phyloP scores from a whole-genome alignment of 768 basidiomycete genomes.

The Leccinellum albellum region DNA sequence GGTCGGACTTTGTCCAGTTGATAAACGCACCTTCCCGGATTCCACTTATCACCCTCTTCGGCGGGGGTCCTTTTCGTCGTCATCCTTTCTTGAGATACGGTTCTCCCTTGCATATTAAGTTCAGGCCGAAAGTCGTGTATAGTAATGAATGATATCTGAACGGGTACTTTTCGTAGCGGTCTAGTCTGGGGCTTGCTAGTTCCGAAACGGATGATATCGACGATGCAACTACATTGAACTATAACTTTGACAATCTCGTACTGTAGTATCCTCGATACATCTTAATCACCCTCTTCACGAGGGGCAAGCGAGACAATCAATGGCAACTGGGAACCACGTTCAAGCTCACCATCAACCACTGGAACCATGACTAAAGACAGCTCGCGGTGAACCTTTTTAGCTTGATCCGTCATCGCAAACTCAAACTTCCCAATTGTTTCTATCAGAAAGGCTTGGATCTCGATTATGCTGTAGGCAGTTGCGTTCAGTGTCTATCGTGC shows the following conservation, averaged over 20 bases:
- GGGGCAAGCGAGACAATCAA: constrained; percentile 6
- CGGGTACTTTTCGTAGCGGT: neutral
- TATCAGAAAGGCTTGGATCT: constrained; percentile 10
- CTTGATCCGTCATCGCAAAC: constrained; percentile 28
- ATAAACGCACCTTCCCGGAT: neutral
- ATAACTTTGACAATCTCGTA: neutral
- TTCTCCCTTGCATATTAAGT: neutral
- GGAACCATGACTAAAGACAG: constrained; percentile 31
- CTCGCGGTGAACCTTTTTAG: constrained; percentile 25
- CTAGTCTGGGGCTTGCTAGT: neutral
- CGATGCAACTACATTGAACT: neutral
- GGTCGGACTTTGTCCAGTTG: neutral
- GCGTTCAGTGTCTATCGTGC: neutral
- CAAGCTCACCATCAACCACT: constrained; percentile 29
- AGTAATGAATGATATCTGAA: neutral
- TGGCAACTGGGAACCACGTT: constrained; percentile 28
- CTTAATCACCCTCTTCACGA: neutral
- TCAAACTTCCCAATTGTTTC: constrained; percentile 54
- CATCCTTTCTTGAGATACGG: neutral
- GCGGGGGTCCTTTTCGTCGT: neutral
- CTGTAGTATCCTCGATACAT: neutral
- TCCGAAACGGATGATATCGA: neutral
- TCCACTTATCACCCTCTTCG: neutral
- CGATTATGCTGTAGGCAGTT: neutral
- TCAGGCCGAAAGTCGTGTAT: neutral